phyloP scores from a whole-genome alignment of 345 rosid species.

The Eucalyptus leucophloia region DNA sequence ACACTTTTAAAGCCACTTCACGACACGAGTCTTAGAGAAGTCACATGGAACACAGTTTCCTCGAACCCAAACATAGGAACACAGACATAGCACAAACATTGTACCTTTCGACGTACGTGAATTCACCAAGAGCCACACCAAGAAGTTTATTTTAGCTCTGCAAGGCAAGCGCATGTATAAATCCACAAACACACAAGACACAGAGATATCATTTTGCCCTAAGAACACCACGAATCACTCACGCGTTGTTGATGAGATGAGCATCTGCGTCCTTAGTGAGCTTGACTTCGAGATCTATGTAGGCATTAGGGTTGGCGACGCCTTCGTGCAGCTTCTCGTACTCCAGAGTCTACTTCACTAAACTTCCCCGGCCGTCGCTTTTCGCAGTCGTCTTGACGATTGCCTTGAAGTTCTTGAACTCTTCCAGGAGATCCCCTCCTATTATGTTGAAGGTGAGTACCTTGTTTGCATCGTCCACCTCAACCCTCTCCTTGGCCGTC shows the following conservation, averaged over 20 bases:
- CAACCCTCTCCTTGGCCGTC: background rate
- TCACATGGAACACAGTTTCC: background rate
- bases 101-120: background rate
- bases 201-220: background rate
- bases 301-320: background rate
- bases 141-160: background rate
- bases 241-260: background rate
- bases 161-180: background rate
- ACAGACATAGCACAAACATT: background rate
- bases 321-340: slow-evolving; percentile 1
- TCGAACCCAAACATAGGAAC: background rate
- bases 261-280: background rate
- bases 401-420: background rate
- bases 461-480: slow-evolving; percentile 1
- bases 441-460: background rate
- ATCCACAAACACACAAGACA: background rate
- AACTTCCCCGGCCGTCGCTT: background rate
- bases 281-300: background rate
- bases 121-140: background rate
- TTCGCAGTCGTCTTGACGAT: background rate
- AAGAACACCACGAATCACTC: background rate
- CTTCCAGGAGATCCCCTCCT: background rate
- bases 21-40: background rate
- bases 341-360: slow-evolving; percentile 3
- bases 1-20: background rate